Percentiles rank a stretch among this genome's conserved stretches.
These are phyloP conservation scores for Lichtheimia ornata DNA, from an alignment of 371 early-diverging fungal species.

Conservation along the genomic window DNA sequence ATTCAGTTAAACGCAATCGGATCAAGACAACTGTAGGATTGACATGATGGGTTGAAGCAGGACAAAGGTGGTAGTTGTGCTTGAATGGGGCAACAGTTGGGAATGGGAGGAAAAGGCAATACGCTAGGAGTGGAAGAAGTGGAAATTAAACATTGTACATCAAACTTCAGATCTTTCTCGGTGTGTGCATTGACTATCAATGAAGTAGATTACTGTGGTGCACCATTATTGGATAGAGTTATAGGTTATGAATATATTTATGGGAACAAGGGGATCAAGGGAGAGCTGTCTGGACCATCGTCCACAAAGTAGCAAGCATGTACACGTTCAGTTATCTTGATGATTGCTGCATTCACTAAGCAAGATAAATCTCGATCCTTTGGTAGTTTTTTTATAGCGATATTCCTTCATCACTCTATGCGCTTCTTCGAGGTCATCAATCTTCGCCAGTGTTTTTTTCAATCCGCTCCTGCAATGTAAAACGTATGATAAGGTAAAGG, in stretches of 20 bases:
- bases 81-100: too few species aligned
- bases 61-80: too few species aligned
- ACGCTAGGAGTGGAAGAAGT: too few species aligned
- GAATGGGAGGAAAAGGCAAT: too few species aligned
- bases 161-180: too few species aligned
- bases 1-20: too few species aligned
- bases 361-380: constrained; percentile 3
- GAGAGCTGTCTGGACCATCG: not conserved
- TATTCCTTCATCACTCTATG: not conserved
- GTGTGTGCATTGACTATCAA: too few species aligned
- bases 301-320: not conserved
- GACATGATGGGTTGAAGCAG: too few species aligned
- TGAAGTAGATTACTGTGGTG: too few species aligned
- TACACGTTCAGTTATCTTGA: constrained; percentile 6
- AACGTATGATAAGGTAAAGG: not conserved
- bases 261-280: not conserved
- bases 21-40: too few species aligned
- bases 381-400: constrained; percentile 1
- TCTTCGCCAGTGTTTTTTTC: not conserved
- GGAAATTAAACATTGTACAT: too few species aligned
- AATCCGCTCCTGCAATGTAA: not conserved
- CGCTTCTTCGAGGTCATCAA: not conserved
- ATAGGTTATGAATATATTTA: too few species aligned
- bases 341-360: constrained; percentile 5
- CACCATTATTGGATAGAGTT: constrained; percentile 2